A percentile compares a stretch with the other conserved stretches of the same genome.
Conservation (phyloP, 1,284 basidiomycete genomes). For the Leccinum fallax region DNA sequence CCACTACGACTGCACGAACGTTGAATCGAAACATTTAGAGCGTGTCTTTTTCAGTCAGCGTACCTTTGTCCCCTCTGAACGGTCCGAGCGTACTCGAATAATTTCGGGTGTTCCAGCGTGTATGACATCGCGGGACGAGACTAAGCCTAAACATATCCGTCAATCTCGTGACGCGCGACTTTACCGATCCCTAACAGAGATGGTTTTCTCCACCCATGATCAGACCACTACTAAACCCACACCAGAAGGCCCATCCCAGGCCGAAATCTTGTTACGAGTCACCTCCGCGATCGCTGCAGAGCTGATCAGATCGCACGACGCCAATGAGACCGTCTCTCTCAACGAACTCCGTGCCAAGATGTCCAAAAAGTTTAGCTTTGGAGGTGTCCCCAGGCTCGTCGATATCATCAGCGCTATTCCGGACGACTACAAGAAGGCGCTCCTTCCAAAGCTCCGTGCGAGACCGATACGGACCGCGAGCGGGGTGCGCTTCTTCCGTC, state of each 20-base stretch:
- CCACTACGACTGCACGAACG: constrained; percentile 69
- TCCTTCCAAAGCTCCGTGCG: constrained; percentile 90
- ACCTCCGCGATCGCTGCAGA: constrained; percentile 95
- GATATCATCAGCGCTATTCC: constrained; percentile 99
- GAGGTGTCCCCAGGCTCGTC: constrained; percentile 89
- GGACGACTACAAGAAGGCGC: constrained; percentile 91
- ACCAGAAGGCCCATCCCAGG: constrained; percentile 74
- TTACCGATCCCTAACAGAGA: constrained; percentile 13
- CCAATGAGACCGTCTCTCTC: constrained; percentile 76
- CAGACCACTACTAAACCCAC: constrained; percentile 1
- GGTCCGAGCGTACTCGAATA: constrained; percentile 20
- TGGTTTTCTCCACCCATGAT: constrained; percentile 31
- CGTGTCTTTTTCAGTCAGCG: background rate
- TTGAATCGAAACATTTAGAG: background rate
- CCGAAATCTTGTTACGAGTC: constrained; percentile 88
- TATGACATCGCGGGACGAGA: constrained; percentile 17
- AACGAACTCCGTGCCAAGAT: constrained; percentile 87
- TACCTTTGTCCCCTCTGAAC: constrained; percentile 34
- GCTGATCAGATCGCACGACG: constrained; percentile 88
- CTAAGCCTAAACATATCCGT: constrained; percentile 21
- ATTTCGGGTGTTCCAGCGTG: constrained; percentile 8
- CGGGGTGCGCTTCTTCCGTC: constrained; percentile 59
- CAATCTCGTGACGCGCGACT: constrained; percentile 6
- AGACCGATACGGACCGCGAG: constrained; percentile 97
- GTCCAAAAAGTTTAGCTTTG: constrained; percentile 88